phyloP scores from a whole-genome alignment of 2,329 filamentous ascomycete species.

The Claviceps arundinis region DNA sequence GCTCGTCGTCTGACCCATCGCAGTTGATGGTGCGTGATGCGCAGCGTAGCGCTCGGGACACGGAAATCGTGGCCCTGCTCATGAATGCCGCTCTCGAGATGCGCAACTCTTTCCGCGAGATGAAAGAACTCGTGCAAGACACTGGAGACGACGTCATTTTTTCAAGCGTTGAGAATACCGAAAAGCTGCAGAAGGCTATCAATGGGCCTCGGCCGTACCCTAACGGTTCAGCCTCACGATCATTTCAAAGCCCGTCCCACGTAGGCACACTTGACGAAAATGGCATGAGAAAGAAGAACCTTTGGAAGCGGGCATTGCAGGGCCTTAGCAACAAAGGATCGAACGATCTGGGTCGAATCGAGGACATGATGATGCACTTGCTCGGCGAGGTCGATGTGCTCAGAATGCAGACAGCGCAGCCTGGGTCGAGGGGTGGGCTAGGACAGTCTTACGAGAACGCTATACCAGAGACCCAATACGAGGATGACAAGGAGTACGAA shows the following conservation, averaged over 20 bases:
- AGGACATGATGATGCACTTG: slow-evolving; percentile 83
- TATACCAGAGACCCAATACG: slow-evolving; percentile 47
- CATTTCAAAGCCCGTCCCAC: slow-evolving; percentile 42
- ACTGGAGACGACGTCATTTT: slow-evolving; percentile 77
- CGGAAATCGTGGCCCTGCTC: slow-evolving; percentile 87
- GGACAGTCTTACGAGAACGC: slow-evolving; percentile 56
- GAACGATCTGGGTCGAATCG: slow-evolving; percentile 77
- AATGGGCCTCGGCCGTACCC: slow-evolving; percentile 79
- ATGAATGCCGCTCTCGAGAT: slow-evolving; percentile 92
- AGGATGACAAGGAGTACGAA: slow-evolving; percentile 65
- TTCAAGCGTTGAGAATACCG: slow-evolving; percentile 74
- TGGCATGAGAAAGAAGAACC: slow-evolving; percentile 71
- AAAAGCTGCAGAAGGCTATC: slow-evolving; percentile 70
- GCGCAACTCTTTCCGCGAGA: slow-evolving; percentile 89
- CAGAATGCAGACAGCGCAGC: slow-evolving; percentile 43
- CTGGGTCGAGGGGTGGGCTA: slow-evolving; percentile 33
- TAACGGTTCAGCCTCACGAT: slow-evolving; percentile 42
- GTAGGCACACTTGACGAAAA: slow-evolving; percentile 41
- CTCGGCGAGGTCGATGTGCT: slow-evolving; percentile 82
- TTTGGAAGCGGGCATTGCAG: slow-evolving; percentile 90
- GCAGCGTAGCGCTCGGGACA: slow-evolving; percentile 89
- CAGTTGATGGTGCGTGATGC: slow-evolving; percentile 89
- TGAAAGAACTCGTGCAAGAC: slow-evolving; percentile 83
- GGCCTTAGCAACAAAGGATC: slow-evolving; percentile 78
- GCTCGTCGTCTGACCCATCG: neutral